Evolutionary conservation across 108 stramenopile genomes (phyloP).

Genomic region (Fistulifera solaris): DNA sequence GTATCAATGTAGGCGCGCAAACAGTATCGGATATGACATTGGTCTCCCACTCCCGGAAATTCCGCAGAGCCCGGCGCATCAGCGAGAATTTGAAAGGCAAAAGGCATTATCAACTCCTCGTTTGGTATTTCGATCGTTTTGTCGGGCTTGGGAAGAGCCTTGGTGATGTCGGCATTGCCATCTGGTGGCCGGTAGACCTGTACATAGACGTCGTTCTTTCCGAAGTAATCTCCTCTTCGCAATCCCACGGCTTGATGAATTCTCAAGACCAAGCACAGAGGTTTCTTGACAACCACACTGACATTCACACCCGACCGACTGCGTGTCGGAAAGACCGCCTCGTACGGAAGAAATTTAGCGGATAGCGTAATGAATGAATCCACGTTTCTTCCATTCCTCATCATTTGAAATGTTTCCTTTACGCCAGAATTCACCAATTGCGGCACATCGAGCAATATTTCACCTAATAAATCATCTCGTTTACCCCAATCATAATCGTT

Average conservation of each 20-base stretch:
- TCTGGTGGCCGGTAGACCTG: constrained; percentile 13
- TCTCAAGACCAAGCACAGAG: constrained; percentile 5
- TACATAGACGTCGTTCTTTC: constrained; percentile 18
- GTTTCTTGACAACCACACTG: background rate
- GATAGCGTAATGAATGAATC: constrained; percentile 7
- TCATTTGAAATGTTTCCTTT: constrained; percentile 6
- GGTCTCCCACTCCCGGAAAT: constrained; percentile 6
- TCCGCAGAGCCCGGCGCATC: constrained; percentile 16
- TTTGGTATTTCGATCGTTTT: constrained; percentile 11
- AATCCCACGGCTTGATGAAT: constrained; percentile 9
- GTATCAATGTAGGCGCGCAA: constrained; percentile 10
- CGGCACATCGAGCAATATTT: constrained; percentile 17
- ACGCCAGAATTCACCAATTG: constrained; percentile 9
- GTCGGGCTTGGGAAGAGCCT: constrained; percentile 14
- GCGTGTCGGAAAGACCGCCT: constrained; percentile 3
- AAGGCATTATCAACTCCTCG: constrained; percentile 5
- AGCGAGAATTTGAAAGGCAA: constrained; percentile 8
- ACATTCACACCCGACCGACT: background rate
- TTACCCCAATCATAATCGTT: constrained; percentile 16
- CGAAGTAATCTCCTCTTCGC: constrained; percentile 11
- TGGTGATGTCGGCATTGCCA: background rate
- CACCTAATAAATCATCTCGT: constrained; percentile 36
- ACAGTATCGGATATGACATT: constrained; percentile 7
- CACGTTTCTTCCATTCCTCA: constrained; percentile 13
- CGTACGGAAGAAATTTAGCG: constrained; percentile 11